Conservation (phyloP, 441 rosid genomes). For the Manihot esculenta region DNA sequence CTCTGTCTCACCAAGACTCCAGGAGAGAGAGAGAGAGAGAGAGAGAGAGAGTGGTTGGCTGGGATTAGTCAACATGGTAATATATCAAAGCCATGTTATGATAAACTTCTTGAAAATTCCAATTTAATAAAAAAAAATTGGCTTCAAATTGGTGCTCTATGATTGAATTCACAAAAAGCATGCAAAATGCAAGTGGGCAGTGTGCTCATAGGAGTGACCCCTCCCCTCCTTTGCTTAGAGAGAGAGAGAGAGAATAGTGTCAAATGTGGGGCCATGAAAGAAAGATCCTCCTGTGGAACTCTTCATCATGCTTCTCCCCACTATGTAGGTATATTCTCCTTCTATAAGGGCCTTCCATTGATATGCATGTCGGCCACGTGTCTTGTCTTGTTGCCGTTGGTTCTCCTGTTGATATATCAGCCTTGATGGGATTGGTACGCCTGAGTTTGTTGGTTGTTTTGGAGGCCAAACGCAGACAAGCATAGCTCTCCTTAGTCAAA, state of each 20-base stretch:
- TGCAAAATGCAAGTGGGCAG: conserved; percentile 35
- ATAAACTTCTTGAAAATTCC: conserved; percentile 31
- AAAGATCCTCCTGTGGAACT: not conserved
- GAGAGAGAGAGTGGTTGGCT: conserved; percentile 23
- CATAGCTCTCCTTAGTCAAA: not conserved
- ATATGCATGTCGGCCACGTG: conserved; percentile 77
- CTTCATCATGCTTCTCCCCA: conserved; percentile 51
- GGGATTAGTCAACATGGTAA: conserved; percentile 48
- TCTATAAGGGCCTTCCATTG: conserved; percentile 16
- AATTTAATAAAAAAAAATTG: not conserved
- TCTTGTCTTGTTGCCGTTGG: conserved; percentile 40
- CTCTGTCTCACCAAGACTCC: not conserved
- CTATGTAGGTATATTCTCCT: conserved; percentile 46
- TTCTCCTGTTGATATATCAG: conserved; percentile 14
- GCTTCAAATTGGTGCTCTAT: conserved; percentile 8
- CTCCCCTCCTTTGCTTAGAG: not conserved
- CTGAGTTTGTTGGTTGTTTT: conserved; percentile 41
- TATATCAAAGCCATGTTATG: conserved; percentile 30
- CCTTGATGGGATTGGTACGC: conserved; percentile 34
- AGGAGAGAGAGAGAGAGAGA: conserved; percentile 9
- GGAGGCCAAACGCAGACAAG: conserved; percentile 47
- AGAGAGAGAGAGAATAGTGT: too few species aligned
- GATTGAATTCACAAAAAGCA: conserved; percentile 39
- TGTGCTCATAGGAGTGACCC: not conserved
- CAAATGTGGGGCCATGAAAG: too few species aligned